Evolutionary conservation across 306 rosid genomes (phyloP).

Genomic region (Biancaea sappan): DNA sequence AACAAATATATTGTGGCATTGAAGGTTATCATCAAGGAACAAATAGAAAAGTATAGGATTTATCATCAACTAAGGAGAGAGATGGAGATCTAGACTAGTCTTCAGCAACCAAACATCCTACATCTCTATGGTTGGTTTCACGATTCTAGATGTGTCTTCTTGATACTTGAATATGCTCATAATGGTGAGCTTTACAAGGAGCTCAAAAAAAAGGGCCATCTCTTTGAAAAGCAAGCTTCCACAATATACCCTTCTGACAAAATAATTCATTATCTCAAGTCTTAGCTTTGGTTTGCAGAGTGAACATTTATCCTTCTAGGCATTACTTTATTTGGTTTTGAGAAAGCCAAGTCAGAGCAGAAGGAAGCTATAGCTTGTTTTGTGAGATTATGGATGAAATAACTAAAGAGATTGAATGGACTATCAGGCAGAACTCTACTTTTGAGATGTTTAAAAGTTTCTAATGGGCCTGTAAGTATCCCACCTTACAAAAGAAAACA

Average conservation of each 20-base stretch:
- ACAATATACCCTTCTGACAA: constrained; percentile 41
- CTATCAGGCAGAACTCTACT: background rate
- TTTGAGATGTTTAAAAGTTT: background rate
- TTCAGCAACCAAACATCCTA: constrained; percentile 65
- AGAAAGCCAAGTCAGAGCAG: too few relatives aligned
- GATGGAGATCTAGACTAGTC: constrained; percentile 75
- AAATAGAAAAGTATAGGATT: too few relatives aligned
- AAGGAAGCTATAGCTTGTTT: too few relatives aligned
- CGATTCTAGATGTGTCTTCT: constrained; percentile 71
- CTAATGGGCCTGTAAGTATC: too few relatives aligned
- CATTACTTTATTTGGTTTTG: too few relatives aligned
- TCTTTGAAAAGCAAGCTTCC: constrained; percentile 74
- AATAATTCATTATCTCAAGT: background rate
- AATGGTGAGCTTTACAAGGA: constrained; percentile 80
- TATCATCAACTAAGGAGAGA: constrained; percentile 74
- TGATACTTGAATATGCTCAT: constrained; percentile 86
- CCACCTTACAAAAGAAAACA: too few relatives aligned
- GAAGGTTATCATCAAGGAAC: too few relatives aligned
- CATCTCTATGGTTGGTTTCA: too few relatives aligned
- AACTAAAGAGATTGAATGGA: background rate
- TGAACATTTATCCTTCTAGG: too few relatives aligned
- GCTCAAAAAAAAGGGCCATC: constrained; percentile 46
- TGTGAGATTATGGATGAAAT: too few relatives aligned
- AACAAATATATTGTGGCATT: too few relatives aligned
- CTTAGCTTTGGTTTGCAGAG: too few relatives aligned